Percentiles rank a stretch among this genome's conserved stretches.
Conservation (phyloP, 2,329 filamentous ascomycete species). For the Exserohilum rostratum region DNA sequence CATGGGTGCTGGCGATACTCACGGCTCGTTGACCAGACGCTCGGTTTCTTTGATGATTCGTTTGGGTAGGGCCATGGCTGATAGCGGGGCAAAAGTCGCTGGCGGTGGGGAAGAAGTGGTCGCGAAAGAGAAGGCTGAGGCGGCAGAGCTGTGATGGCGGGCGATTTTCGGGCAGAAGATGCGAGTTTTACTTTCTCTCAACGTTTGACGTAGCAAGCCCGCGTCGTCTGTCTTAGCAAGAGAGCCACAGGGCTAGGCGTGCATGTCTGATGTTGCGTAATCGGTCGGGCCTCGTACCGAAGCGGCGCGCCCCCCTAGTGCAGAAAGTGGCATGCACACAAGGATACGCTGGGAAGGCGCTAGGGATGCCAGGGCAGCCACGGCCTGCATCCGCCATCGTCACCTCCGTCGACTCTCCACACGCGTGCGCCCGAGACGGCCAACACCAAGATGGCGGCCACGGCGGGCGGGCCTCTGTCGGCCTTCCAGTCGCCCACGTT, state of each 20-base stretch:
- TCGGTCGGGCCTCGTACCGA: slow-evolving; percentile 1
- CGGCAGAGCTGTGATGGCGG: neutral
- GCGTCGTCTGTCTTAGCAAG: slow-evolving; percentile 7
- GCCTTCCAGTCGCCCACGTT: slow-evolving; percentile 88
- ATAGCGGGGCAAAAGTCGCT: slow-evolving; percentile 9
- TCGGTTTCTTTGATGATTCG: slow-evolving; percentile 99
- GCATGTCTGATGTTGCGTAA: slow-evolving; percentile 16
- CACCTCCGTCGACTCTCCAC: slow-evolving; percentile 18
- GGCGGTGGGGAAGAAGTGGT: slow-evolving; percentile 1
- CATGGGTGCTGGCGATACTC: slow-evolving; percentile 49
- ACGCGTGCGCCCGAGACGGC: slow-evolving; percentile 4
- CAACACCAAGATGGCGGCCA: slow-evolving; percentile 26
- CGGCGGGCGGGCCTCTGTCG: slow-evolving; percentile 46
- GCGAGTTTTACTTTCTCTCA: neutral
- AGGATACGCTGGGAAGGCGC: neutral
- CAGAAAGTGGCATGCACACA: slow-evolving; percentile 4
- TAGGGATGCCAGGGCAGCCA: slow-evolving; percentile 2
- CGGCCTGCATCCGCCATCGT: neutral
- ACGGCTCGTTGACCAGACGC: slow-evolving; percentile 95
- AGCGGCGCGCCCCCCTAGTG: slow-evolving; percentile 1
- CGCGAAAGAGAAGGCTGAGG: neutral
- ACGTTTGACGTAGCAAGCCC: neutral
- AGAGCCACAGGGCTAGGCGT: slow-evolving; percentile 6
- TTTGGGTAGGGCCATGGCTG: slow-evolving; percentile 77
- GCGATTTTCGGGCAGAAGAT: neutral